Evolutionary conservation across 495 filamentous ascomycete genomes (phyloP), one percentile per base, ranked within the genome.

Genomic region (Talaromyces nanjingensis): DNA sequence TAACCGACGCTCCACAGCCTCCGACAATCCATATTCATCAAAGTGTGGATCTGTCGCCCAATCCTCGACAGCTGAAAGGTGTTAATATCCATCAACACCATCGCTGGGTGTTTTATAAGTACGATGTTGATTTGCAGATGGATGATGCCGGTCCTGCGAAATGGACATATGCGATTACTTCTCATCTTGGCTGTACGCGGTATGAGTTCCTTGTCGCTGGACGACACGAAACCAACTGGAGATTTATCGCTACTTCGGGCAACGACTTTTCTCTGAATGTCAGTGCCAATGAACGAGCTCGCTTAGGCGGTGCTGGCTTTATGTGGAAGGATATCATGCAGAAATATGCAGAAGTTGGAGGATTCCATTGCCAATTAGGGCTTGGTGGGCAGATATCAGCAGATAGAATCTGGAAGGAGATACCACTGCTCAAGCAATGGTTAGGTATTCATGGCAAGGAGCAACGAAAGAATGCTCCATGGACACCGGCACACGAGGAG

Each of bases 241-340:
- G 96, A n/a, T 97, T 98, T 70, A 90, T 98, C 65, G 90, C 92
- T 27, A 94, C 94, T 60, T 96, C 91, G 4, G 92, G 93, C 9
- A 98, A 98, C 69, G 94, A 98, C 71, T 98, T 98, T 74, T 87
- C 90, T 2, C 79, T 96, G 29, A 89, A 87, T 65, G 92, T 96
- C 0, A 91, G 86, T 67, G 86, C 91, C 60, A 91, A 88, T 69
- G 94, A 98, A 71, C 86, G 92, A 18, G 81, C 86, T 60, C 88
- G 88, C 56, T 79, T 97, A 2, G 96, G 96, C 25, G 94, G 94
- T 0, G 82, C 92, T 7, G 91, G 92, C 0, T 92, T 91, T 71
- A 96, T 98, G 94, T 98, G 94, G 94, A 97, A 96, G 67, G 94
- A 98, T 70, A 91, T 98, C 33, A 84, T 98, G 74, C 93, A 96